A percentile compares a stretch with the other conserved stretches of the same genome.
phyloP scores from a whole-genome alignment of 2,329 filamentous ascomycete genomes.

The Hypomyces rosellus region DNA sequence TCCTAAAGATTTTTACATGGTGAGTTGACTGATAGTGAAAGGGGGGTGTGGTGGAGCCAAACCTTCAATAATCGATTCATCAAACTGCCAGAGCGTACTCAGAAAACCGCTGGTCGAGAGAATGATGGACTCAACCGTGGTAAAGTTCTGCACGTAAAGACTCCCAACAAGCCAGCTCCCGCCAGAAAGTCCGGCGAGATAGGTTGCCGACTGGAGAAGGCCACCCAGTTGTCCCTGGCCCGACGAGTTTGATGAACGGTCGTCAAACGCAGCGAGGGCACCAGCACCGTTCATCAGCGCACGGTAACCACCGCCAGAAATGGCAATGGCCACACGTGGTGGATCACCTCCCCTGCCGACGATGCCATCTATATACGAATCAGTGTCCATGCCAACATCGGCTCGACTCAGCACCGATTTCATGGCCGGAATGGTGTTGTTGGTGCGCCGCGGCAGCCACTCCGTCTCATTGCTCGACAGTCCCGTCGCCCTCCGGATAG shows the following conservation, averaged over 20 bases:
- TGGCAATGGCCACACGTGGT: slow-evolving; percentile 58
- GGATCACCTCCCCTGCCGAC: slow-evolving; percentile 15
- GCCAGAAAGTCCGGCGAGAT: slow-evolving; percentile 66
- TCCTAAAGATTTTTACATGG: slow-evolving; percentile 7
- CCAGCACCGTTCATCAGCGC: slow-evolving; percentile 73
- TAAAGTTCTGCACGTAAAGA: slow-evolving; percentile 71
- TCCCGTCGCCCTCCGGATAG: slow-evolving; percentile 12
- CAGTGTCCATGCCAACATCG: slow-evolving; percentile 15
- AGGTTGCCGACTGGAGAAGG: slow-evolving; percentile 68
- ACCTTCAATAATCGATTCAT: slow-evolving; percentile 31
- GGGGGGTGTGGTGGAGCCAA: neutral
- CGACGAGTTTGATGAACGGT: slow-evolving; percentile 55
- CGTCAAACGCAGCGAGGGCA: slow-evolving; percentile 66
- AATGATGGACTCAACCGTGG: slow-evolving; percentile 45
- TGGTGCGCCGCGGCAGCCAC: slow-evolving; percentile 14
- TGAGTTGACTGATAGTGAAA: neutral
- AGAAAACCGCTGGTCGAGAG: slow-evolving; percentile 20
- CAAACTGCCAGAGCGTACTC: slow-evolving; percentile 31
- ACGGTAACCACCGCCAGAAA: slow-evolving; percentile 73
- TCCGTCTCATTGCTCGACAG: slow-evolving; percentile 15
- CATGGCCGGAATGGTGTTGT: slow-evolving; percentile 14
- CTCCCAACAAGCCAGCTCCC: slow-evolving; percentile 72
- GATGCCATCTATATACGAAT: slow-evolving; percentile 13
- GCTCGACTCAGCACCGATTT: slow-evolving; percentile 13
- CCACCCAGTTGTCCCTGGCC: slow-evolving; percentile 51